Conservation (phyloP, 106 monocot species). For the Narthecium ossifragum region DNA sequence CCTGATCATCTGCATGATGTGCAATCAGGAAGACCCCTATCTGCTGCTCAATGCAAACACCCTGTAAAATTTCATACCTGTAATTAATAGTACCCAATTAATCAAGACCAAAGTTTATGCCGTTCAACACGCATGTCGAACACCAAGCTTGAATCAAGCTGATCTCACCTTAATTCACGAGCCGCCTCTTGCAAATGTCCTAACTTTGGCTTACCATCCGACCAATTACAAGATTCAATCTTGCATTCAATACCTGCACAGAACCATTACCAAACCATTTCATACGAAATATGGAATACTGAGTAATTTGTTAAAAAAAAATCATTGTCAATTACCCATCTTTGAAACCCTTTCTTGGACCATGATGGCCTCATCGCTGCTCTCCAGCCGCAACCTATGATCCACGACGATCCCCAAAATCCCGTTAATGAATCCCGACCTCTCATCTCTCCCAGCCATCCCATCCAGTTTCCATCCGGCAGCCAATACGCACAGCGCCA, state of each 20-base stretch:
- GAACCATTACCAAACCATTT: background rate
- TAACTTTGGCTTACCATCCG: constrained; percentile 57
- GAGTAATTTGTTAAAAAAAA: no score
- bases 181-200: constrained; percentile 85
- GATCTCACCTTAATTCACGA: constrained; percentile 74
- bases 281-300: background rate
- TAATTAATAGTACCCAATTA: constrained; percentile 15
- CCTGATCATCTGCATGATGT: constrained; percentile 98
- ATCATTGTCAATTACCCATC: constrained; percentile 81
- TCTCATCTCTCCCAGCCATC: constrained; percentile 1
- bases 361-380: constrained; percentile 63
- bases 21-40: constrained; percentile 78
- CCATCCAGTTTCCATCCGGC: constrained; percentile 68
- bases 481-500: constrained; percentile 80
- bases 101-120: background rate
- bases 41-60: constrained; percentile 53
- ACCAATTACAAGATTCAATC: constrained; percentile 70
- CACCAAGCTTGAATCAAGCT: background rate
- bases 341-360: constrained; percentile 53
- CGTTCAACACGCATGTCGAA: background rate
- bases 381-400: constrained; percentile 70
- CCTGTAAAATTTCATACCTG: constrained; percentile 81
- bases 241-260: constrained; percentile 70
- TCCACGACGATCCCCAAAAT: constrained; percentile 87
- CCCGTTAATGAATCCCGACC: constrained; percentile 54